A percentile compares a stretch with the other conserved stretches of the same genome.
phyloP scores from a whole-genome alignment of 192 early-diverging fungal species.

The Coemansia sp. region DNA sequence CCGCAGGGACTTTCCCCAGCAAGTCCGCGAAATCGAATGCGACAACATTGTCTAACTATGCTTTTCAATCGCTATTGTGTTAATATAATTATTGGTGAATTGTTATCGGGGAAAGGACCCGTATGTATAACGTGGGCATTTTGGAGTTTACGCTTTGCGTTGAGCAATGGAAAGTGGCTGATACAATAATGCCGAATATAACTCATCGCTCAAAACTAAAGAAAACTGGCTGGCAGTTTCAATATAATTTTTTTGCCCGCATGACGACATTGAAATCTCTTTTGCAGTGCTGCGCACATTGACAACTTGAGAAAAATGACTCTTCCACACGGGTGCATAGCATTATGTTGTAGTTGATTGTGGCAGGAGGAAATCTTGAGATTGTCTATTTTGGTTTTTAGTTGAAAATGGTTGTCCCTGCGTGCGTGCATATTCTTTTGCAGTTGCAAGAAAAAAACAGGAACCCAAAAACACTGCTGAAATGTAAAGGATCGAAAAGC shows the following conservation, averaged over 20 bases:
- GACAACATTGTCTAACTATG: constrained; percentile 15
- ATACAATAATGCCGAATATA: not conserved
- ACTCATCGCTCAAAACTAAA: too few relatives aligned
- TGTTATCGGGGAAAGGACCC: not conserved
- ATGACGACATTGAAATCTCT: not conserved
- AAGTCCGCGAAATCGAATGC: constrained; percentile 21
- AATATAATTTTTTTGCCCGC: too few relatives aligned
- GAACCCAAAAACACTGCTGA: not conserved
- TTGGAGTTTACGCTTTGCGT: not conserved
- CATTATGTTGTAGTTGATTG: not conserved
- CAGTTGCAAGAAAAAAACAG: too few relatives aligned
- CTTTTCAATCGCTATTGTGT: constrained; percentile 5
- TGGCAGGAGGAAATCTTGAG: not conserved
- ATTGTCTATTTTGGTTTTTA: not conserved
- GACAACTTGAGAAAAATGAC: not conserved
- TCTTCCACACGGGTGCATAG: not conserved
- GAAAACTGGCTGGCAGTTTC: too few relatives aligned
- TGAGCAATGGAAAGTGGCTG: constrained; percentile 5
- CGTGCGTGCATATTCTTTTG: not conserved
- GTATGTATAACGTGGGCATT: not conserved
- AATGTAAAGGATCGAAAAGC: not conserved
- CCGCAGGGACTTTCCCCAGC: constrained; percentile 31
- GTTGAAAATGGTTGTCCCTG: not conserved
- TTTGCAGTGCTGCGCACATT: not conserved
- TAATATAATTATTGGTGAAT: constrained; percentile 6